phyloP scores from a whole-genome alignment of 2,329 filamentous ascomycete species.

The Diatrype stigma region DNA sequence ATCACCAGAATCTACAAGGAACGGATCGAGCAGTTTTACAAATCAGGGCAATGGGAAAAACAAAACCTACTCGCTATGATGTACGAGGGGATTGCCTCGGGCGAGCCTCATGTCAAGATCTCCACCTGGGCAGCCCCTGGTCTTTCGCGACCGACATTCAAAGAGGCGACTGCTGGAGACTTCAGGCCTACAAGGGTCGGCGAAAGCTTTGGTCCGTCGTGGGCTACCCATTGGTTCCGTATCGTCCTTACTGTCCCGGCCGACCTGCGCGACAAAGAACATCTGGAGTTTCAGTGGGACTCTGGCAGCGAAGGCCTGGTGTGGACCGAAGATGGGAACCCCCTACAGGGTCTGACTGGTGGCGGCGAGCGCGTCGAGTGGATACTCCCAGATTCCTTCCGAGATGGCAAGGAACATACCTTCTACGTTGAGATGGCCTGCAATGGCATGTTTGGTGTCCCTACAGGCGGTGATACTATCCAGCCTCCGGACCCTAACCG shows the following conservation, averaged over 20 bases:
- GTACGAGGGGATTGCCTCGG: conserved; percentile 62
- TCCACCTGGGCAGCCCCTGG: conserved; percentile 81
- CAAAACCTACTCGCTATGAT: conserved; percentile 74
- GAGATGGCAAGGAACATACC: conserved; percentile 79
- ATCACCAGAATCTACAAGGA: conserved; percentile 83
- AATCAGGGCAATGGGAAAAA: conserved; percentile 70
- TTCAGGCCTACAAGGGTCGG: conserved; percentile 75
- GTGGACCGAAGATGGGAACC: conserved; percentile 85
- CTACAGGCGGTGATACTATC: conserved; percentile 76
- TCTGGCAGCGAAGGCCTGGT: conserved; percentile 91
- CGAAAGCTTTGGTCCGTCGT: conserved; percentile 83
- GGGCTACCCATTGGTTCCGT: conserved; percentile 98
- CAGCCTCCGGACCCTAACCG: conserved; percentile 84
- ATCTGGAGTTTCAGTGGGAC: conserved; percentile 96
- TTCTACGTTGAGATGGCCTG: conserved; percentile 99
- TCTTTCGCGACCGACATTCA: conserved; percentile 76
- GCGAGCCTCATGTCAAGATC: conserved; percentile 74
- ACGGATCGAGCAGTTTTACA: conserved; percentile 77
- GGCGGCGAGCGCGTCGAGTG: conserved; percentile 86
- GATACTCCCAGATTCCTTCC: conserved; percentile 77
- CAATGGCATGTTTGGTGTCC: conserved; percentile 97
- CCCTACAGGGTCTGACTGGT: conserved; percentile 87
- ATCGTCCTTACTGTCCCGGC: conserved; percentile 73
- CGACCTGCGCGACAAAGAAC: conserved; percentile 68
- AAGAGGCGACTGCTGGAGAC: conserved; percentile 71